phyloP scores from a whole-genome alignment of 306 rosid species.

The Begonia peltatifolia region DNA sequence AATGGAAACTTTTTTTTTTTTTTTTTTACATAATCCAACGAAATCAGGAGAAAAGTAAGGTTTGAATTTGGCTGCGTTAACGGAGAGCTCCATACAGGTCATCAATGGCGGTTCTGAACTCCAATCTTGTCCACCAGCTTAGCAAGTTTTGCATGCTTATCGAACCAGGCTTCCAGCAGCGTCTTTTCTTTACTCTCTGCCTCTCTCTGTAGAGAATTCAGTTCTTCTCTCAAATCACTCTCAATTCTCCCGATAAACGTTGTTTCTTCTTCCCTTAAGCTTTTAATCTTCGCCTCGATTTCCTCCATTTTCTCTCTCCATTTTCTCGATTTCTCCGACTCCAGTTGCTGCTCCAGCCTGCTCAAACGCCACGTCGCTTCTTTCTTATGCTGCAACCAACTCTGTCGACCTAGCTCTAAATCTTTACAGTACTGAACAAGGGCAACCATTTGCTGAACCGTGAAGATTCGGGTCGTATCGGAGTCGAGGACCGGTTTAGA shows the following conservation, averaged over 20 bases:
- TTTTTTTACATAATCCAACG: too few species aligned
- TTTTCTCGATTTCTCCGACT: constrained; percentile 34
- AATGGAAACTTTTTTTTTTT: too few species aligned
- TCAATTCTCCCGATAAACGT: constrained; percentile 19
- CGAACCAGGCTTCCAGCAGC: constrained; percentile 20
- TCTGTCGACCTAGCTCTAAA: constrained; percentile 27
- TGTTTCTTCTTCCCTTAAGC: constrained; percentile 23
- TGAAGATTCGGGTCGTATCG: constrained; percentile 11
- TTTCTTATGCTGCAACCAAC: constrained; percentile 29
- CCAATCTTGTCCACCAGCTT: constrained; percentile 15
- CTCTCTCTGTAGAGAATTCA: constrained; percentile 12
- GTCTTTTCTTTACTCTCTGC: constrained; percentile 25
- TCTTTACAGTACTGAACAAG: constrained; percentile 18
- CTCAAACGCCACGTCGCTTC: constrained; percentile 37
- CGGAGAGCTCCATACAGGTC: too few species aligned
- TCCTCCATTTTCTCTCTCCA: constrained; percentile 30
- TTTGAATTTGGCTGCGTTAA: too few species aligned
- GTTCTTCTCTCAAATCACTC: constrained; percentile 17
- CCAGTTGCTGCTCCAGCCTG: constrained; percentile 37
- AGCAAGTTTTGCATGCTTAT: constrained; percentile 17
- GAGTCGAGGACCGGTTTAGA: constrained; percentile 17
- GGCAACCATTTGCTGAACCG: constrained; percentile 11
- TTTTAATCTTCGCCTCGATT: constrained; percentile 18
- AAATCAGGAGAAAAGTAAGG: too few species aligned
- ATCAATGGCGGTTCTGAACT: too few species aligned